Evolutionary conservation across 2,329 filamentous ascomycete genomes (phyloP), one percentile per base, ranked within the genome.

Genomic region (Apiospora saccharicola): DNA sequence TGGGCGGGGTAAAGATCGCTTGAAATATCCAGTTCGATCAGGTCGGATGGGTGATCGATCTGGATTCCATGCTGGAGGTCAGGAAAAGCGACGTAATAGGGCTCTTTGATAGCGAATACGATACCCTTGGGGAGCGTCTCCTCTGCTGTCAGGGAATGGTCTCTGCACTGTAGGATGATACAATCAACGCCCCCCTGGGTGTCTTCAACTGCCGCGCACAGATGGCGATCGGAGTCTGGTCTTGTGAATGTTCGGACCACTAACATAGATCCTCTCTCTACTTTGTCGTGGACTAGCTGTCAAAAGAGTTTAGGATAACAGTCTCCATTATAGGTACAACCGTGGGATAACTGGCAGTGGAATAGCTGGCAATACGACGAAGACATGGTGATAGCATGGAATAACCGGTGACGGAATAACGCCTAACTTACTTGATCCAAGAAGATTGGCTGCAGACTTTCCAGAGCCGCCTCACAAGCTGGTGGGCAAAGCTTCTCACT

Each of bases 101-200:
- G 68, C 41, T 70, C 46, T 22, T 70, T 49, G 46, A 70, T 19
- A 2, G 46, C 68, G 5, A 70, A 7, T 2, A 70, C 68, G 24
- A 37, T 16, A 4, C 46, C 46, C 24, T 51, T 26, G 10, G 49
- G 49, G 3, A 51, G 4, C 4, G 4, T 26, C 5, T 51, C 49
- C 26, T 51, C 49, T 4, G 49, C n/a, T 14, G n/a, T 51, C 49
- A 51, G 12, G 5, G n/a, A 10, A 1, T 24, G 10, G 12, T 51
- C n/a, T 24, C 49, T 51, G 49, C 24, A 24, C 24, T 51, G 49
- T 12, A 51, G 24, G 10, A 51, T 30, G 24, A 57, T 57, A 4
- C 51, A 57, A 4, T 57, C 26, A 16, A 57, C 26, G 5, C 14
- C 51, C 4, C 49, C 49, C 14, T 12, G n/a, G n/a, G 13, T 51